phyloP scores from a whole-genome alignment of 768 basidiomycete species.

The Russula brevipes region DNA sequence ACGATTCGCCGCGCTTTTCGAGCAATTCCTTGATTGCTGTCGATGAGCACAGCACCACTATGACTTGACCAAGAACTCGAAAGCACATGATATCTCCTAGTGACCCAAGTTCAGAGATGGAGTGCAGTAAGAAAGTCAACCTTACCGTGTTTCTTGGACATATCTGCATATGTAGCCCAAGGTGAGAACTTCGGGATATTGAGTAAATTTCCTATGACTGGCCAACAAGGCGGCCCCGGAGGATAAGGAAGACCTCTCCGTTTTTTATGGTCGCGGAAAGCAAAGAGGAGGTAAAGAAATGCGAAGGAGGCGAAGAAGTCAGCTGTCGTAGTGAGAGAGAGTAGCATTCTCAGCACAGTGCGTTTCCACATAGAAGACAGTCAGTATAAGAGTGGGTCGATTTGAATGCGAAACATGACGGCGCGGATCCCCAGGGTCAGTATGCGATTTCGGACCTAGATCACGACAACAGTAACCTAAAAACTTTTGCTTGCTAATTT shows the following conservation, averaged over 20 bases:
- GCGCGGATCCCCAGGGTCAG: no score
- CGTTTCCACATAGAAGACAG: background rate
- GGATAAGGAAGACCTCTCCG: slow-evolving; percentile 11
- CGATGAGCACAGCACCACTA: slow-evolving; percentile 45
- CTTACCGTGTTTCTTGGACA: slow-evolving; percentile 7
- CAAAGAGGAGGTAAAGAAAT: background rate
- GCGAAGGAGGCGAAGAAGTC: background rate
- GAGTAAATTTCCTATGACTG: slow-evolving; percentile 9
- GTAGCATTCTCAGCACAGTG: background rate
- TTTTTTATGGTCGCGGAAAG: background rate
- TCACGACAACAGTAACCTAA: no score
- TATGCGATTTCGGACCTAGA: no score
- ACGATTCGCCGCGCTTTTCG: slow-evolving; percentile 43
- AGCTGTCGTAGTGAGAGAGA: background rate
- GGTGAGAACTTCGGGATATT: slow-evolving; percentile 3
- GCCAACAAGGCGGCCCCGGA: background rate
- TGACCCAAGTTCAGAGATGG: background rate
- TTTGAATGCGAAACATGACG: no score
- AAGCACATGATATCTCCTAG: slow-evolving; percentile 20
- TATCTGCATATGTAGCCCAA: background rate
- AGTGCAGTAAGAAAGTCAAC: no score
- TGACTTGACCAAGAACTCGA: slow-evolving; percentile 40
- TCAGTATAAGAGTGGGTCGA: no score
- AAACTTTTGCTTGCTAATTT: no score
- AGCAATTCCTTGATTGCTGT: slow-evolving; percentile 45